Conservation (phyloP, 164 flowering plant genomes). For the Platanus orientalis region DNA sequence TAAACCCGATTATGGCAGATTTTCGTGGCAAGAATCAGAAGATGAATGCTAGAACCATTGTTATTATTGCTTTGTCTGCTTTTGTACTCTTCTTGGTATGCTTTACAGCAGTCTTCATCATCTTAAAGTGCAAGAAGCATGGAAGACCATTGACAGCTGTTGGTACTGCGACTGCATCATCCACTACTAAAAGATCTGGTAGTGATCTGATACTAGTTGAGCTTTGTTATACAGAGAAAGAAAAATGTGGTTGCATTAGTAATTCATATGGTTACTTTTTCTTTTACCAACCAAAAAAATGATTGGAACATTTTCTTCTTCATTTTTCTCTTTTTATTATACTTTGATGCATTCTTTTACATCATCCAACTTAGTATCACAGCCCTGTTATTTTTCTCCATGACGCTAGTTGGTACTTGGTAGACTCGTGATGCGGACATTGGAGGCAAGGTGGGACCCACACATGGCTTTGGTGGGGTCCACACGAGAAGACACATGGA, state of each 20-base stretch:
- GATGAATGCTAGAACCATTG: slow-evolving; percentile 58
- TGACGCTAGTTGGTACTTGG: too few species aligned
- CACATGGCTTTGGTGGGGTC: too few species aligned
- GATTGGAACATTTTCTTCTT: too few species aligned
- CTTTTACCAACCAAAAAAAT: too few species aligned
- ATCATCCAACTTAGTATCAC: too few species aligned
- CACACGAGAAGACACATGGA: too few species aligned
- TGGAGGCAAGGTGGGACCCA: too few species aligned
- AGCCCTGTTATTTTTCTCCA: too few species aligned
- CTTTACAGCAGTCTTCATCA: slow-evolving; percentile 43
- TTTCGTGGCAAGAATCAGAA: slow-evolving; percentile 46
- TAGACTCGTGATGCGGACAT: too few species aligned
- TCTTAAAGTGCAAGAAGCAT: slow-evolving; percentile 61
- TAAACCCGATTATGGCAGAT: slow-evolving; percentile 60
- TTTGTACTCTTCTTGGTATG: slow-evolving; percentile 63
- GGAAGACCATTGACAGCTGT: slow-evolving; percentile 64
- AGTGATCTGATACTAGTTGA: not conserved
- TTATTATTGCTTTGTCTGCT: slow-evolving; percentile 61
- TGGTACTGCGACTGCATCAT: slow-evolving; percentile 63
- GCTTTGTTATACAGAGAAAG: not conserved
- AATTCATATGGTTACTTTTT: too few species aligned
- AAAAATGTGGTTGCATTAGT: slow-evolving; percentile 4
- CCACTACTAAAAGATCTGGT: slow-evolving; percentile 80
- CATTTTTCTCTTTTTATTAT: too few species aligned
- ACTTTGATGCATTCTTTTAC: too few species aligned